Base-by-base conservation (phyloP, 352 stramenopile genomes). In the Globisporangium spiculum region DNA sequence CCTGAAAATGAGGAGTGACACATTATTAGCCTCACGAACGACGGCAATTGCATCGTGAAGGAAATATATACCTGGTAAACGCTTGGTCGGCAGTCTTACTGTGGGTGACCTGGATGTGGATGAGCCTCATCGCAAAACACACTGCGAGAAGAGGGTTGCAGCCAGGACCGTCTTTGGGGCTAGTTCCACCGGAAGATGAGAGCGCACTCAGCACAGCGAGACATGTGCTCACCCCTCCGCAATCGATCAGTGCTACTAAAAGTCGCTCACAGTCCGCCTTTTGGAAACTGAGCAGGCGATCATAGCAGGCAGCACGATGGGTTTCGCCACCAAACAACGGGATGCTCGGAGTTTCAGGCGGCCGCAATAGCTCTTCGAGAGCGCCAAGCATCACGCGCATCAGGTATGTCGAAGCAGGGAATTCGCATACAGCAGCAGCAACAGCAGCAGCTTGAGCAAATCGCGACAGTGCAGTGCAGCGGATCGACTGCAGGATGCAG, bases 401-500 rank as follows among this genome's bases (percentile, higher is more conserved):
- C 74, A 16, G 62, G 65, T 27, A 69, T 58, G 65, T 78, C 75
- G 6, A 59, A 66, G 30, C 83, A 70, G 14, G 67, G 68, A 41
- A 81, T 4, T 1, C 61, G 9, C 27, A 8, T 26, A 18, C 22
- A 18, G 69, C 60, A 1, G 41, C 36, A 60, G 78, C 70, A 16
- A 70, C 62, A 1, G 41, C 36, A 60, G 78, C 68, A 12, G 74
- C 27, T 36, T 69, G 74, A 60, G 77, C 83, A 48, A 84, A 80
- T 30, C 84, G 46, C 1, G 78, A 70, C 12, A 90, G 58, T 1
- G 76, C 66, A 22, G 83, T 71, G 41, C 81, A 86, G 18, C 81
- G 81, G 65, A 88, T 32, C 14, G 78, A 75, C 69, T 90, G 81
- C 20, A 88, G 63, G 26, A 88, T 53, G 48, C 78, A 82, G 64